These are phyloP conservation scores for Penicillium coffeae DNA, from an alignment of 495 filamentous ascomycete species.

Conservation along the genomic window DNA sequence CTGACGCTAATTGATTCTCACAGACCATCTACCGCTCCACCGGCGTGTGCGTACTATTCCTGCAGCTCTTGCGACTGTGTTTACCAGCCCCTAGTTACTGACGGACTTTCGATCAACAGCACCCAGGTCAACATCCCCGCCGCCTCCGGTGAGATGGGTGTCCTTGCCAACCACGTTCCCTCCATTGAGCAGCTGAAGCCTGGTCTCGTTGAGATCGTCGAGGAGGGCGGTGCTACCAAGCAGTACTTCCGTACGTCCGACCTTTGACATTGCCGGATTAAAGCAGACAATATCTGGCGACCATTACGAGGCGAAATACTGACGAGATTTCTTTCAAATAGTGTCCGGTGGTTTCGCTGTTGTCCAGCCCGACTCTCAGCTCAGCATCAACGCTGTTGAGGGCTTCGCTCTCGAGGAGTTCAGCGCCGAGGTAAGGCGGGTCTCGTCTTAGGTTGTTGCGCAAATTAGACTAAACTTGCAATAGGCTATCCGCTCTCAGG, in stretches of 20 bases:
- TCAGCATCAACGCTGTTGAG: constrained; percentile 98
- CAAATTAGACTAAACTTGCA: constrained; percentile 1
- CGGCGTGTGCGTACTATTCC: constrained; percentile 57
- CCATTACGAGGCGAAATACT: constrained; percentile 10
- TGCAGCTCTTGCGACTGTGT: constrained; percentile 7
- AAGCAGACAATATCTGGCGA: not conserved
- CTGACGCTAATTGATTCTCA: constrained; percentile 20
- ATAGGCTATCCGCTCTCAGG: constrained; percentile 52
- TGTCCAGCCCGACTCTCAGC: constrained; percentile 87
- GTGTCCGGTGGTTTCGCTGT: constrained; percentile 96
- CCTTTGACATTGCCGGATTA: not conserved
- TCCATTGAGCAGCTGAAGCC: constrained; percentile 99
- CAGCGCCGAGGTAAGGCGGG: constrained; percentile 75
- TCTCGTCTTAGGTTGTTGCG: constrained; percentile 4
- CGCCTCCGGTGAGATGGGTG: constrained; percentile 98
- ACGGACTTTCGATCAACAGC: constrained; percentile 47
- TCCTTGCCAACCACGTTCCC: constrained; percentile 97
- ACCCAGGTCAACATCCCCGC: constrained; percentile 99
- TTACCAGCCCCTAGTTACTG: constrained; percentile 28
- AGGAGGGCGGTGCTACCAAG: constrained; percentile 90
- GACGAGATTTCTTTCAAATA: constrained; percentile 33
- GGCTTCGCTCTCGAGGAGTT: constrained; percentile 93
- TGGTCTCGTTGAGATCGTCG: constrained; percentile 89
- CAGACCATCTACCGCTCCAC: constrained; percentile 72
- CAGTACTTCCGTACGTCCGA: constrained; percentile 93